Percentiles rank a stretch among this genome's conserved stretches.
Conservation (phyloP, 306 rosid genomes). For the Prunus campanulata region DNA sequence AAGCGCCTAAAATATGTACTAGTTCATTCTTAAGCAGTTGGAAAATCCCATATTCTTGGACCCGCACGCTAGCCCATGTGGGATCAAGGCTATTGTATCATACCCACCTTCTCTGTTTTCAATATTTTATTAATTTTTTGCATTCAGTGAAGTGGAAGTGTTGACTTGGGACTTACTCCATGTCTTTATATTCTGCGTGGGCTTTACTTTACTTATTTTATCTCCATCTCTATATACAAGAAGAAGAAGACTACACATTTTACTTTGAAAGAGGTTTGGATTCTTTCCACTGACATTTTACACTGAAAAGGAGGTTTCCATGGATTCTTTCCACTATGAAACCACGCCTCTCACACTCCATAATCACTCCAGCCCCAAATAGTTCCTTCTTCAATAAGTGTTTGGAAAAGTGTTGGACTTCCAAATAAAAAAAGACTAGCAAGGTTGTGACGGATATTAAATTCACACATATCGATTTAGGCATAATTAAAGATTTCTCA, state of each 20-base stretch:
- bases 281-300: conserved; percentile 1
- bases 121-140: too few relatives aligned
- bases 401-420: conserved; percentile 1
- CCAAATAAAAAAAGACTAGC: too few relatives aligned
- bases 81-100: background rate
- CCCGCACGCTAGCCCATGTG: background rate
- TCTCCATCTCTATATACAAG: background rate
- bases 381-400: background rate
- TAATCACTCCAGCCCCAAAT: background rate
- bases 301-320: too few relatives aligned
- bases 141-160: background rate
- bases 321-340: conserved; percentile 7
- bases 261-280: conserved; percentile 26
- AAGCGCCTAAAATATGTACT: background rate
- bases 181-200: background rate
- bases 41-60: background rate
- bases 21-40: background rate
- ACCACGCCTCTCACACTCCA: background rate
- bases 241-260: background rate
- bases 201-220: background rate
- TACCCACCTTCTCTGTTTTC: background rate
- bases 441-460: too few relatives aligned
- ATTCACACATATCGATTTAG: too few relatives aligned
- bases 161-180: background rate
- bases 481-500: too few relatives aligned